Percentiles rank a stretch among this genome's conserved stretches.
These are phyloP conservation scores for Meyerozyma guilliermondii DNA, from an alignment of 1,139 yeast species.

Conservation along the genomic window DNA sequence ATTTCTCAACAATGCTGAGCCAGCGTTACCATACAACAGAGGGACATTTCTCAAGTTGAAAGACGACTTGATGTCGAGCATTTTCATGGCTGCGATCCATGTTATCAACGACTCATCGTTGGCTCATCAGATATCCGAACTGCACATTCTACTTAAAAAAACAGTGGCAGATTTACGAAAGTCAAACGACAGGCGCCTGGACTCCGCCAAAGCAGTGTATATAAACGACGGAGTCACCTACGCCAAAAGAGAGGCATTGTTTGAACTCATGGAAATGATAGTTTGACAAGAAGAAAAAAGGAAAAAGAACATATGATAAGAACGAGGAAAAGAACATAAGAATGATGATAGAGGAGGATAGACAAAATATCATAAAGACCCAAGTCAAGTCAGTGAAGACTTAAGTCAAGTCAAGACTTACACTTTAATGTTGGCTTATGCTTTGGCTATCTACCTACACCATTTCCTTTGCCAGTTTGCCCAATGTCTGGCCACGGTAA, in stretches of 20 bases:
- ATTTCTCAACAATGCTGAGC: not conserved
- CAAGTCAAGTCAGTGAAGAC: no score
- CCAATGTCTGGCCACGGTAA: constrained; percentile 47
- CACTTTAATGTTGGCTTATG: not conserved
- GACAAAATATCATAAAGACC: no score
- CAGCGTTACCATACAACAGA: constrained; percentile 2
- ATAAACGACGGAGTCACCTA: constrained; percentile 3
- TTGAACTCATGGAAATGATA: constrained; percentile 3
- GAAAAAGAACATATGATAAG: no score
- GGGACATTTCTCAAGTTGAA: constrained; percentile 8
- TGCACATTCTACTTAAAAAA: not conserved
- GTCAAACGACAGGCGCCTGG: not conserved
- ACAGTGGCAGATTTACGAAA: not conserved
- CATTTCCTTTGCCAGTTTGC: constrained; percentile 20
- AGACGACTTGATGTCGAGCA: constrained; percentile 6
- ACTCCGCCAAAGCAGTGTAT: not conserved
- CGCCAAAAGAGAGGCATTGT: constrained; percentile 4
- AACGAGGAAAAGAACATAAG: no score
- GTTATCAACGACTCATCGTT: not conserved
- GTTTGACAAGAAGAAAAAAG: no score
- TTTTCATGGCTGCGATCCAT: not conserved
- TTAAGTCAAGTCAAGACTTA: no score
- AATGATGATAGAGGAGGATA: no score
- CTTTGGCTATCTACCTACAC: constrained; percentile 4
- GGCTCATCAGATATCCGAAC: not conserved